Base-by-base conservation (phyloP, 306 rosid genomes). In the Mimosa bimucronata region DNA sequence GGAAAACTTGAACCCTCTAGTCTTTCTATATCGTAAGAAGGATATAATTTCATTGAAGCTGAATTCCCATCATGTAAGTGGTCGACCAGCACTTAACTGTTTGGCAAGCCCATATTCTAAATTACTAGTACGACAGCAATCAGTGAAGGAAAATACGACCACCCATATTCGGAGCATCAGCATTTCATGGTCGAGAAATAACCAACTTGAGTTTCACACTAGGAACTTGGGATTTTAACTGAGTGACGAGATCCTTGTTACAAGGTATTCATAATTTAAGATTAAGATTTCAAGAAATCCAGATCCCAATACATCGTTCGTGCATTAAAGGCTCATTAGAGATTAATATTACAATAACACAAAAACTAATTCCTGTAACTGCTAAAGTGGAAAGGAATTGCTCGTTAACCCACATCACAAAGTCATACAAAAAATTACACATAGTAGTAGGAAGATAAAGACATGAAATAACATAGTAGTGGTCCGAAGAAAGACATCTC, bases 381-480 rank as follows among this genome's bases (percentile, higher is more conserved):
- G 55, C 25, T 28, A 74, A 9, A 34, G 13, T 40, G 40, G 18
- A 7, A 34, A 55, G 34, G 19, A 14, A 74, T 37, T 57, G 38
- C 68, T 55, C 66, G 15, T 30, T 13, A 23, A 37, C 13, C 34
- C 8, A 23, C 85, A 65, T 65, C 70, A 73, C 58, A 26, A 50
- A 67, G 66, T 48, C 71, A 73, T 73, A 66, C n/a, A 45, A 44
- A 48, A 28, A 23, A 40, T 71, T 40, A 79, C 34, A 19, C 3
- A 26, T 76, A 42, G 37, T 52, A 31, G 28, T 34, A 73, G 28
- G 26, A 71, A 68, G 41, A 65, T 6, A 23, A 60, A 30, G n/a
- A 23, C 50, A 69, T 3, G 31, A 78, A 40, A 34, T 74, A 75
- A 66, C 75, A 79, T 37, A 61, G 31, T 50, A 78, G 70, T 30